phyloP scores from a whole-genome alignment of 2,329 filamentous ascomycete genomes.

The Arachnomyces sp. region DNA sequence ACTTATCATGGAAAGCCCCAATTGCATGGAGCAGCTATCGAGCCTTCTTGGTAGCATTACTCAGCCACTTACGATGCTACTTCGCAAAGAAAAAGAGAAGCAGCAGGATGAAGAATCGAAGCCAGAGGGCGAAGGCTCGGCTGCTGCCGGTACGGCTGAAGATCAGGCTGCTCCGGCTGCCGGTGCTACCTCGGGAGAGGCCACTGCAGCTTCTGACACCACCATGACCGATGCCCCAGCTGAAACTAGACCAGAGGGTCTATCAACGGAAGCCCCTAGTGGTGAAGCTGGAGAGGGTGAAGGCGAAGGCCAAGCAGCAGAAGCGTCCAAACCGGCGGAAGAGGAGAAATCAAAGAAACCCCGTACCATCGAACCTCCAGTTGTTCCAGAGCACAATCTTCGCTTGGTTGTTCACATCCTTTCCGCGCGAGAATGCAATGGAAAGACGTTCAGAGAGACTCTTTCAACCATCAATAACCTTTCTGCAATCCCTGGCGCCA shows the following conservation, averaged over 20 bases:
- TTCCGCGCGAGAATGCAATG: constrained; percentile 89
- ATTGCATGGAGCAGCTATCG: constrained; percentile 90
- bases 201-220: constrained; percentile 28
- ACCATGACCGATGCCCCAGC: constrained; percentile 30
- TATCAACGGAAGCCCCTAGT: constrained; percentile 22
- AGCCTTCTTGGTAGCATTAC: constrained; percentile 83
- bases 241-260: constrained; percentile 35
- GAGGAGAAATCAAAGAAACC: constrained; percentile 52
- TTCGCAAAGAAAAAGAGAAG: constrained; percentile 76
- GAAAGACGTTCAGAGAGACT: constrained; percentile 96
- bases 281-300: constrained; percentile 30
- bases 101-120: constrained; percentile 40
- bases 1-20: constrained; percentile 92
- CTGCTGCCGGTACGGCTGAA: constrained; percentile 14
- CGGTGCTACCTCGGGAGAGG: constrained; percentile 6
- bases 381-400: constrained; percentile 82
- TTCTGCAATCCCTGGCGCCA: constrained; percentile 83
- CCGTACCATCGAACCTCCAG: constrained; percentile 65
- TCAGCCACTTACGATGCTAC: constrained; percentile 69
- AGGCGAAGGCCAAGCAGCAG: neutral
- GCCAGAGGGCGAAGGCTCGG: constrained; percentile 25
- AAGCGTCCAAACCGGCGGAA: constrained; percentile 33
- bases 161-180: constrained; percentile 14
- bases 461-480: constrained; percentile 98
- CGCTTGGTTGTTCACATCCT: constrained; percentile 94